Evolutionary conservation across 2,329 filamentous ascomycete species (phyloP).

Genomic region (Aspergillus texensis): DNA sequence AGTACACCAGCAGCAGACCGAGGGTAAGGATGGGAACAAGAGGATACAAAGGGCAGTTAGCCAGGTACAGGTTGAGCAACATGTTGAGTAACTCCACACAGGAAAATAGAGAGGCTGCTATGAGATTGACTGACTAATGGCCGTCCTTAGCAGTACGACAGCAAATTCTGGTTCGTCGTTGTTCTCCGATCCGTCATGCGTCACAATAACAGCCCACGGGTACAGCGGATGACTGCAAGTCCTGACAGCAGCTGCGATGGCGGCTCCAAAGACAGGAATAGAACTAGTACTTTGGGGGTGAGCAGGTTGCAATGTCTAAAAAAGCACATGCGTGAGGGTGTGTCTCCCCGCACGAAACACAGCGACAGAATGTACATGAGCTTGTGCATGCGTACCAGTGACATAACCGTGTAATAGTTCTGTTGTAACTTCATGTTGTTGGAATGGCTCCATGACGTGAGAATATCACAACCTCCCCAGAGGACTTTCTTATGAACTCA

Average conservation of each 20-base stretch:
- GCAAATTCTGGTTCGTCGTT: too few species aligned
- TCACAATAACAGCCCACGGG: too few species aligned
- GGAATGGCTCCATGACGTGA: neutral
- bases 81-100: neutral
- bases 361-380: too few species aligned
- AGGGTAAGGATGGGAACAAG: neutral
- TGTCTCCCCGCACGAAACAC: too few species aligned
- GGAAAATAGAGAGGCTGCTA: neutral
- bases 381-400: neutral
- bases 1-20: neutral
- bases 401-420: neutral
- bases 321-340: too few species aligned
- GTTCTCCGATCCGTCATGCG: fast-evolving
- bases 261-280: too few species aligned
- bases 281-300: too few species aligned
- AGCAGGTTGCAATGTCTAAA: too few species aligned
- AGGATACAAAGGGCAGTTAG: neutral
- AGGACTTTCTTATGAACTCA: neutral
- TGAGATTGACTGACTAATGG: neutral
- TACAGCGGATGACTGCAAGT: too few species aligned
- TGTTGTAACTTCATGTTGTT: neutral
- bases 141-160: neutral
- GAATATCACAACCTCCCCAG: neutral
- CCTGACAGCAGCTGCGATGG: too few species aligned
- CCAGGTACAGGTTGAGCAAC: neutral